phyloP scores from a whole-genome alignment of 331 rosid genomes.

The Acacia concinna region DNA sequence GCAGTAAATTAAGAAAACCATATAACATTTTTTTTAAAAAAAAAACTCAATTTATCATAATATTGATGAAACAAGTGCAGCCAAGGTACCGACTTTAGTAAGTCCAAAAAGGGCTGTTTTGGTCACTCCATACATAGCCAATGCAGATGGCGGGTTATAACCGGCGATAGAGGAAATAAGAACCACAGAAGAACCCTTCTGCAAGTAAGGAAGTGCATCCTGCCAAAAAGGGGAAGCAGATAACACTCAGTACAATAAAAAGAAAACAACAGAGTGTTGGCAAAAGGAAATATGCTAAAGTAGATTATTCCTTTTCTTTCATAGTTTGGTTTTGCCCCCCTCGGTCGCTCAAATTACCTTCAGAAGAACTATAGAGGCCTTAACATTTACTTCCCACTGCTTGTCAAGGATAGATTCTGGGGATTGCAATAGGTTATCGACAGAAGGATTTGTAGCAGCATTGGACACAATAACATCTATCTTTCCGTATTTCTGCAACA shows the following conservation, averaged over 20 bases:
- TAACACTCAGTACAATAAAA: neutral
- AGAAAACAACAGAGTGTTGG: neutral
- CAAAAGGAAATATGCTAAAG: conserved; percentile 1
- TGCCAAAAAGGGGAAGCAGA: conserved; percentile 33
- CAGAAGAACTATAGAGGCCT: conserved; percentile 81
- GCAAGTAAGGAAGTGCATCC: conserved; percentile 81
- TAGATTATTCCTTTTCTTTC: conserved; percentile 12
- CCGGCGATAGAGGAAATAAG: conserved; percentile 80
- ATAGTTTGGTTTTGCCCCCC: neutral
- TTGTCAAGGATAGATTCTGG: conserved; percentile 79
- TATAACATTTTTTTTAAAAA: neutral
- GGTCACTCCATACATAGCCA: conserved; percentile 99
- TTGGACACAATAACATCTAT: conserved; percentile 89
- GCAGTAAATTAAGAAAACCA: conserved; percentile 26
- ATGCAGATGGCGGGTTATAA: conserved; percentile 59
- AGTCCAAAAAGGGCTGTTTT: conserved; percentile 96
- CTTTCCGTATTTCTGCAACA: conserved; percentile 80
- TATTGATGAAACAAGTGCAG: conserved; percentile 19
- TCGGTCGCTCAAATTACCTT: conserved; percentile 51
- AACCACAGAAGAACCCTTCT: conserved; percentile 78
- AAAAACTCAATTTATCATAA: neutral
- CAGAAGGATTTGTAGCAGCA: conserved; percentile 92
- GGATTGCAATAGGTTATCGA: conserved; percentile 60
- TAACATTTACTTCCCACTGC: conserved; percentile 94
- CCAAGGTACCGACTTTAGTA: conserved; percentile 58